Conservation (phyloP, 2,329 filamentous ascomycete genomes). For the Hansfordia pulvinata region DNA sequence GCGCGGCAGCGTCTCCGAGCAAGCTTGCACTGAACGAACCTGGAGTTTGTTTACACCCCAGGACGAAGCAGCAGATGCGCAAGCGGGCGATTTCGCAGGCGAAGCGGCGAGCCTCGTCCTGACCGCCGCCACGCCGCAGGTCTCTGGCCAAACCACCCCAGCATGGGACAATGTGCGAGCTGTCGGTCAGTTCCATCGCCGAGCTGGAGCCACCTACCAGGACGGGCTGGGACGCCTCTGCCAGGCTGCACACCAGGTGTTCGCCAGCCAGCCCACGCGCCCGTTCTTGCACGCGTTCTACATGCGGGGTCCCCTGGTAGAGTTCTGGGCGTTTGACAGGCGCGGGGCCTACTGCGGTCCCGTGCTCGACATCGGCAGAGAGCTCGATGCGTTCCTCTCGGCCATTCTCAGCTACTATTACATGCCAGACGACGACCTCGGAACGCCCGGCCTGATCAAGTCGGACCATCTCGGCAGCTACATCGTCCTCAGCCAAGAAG, state of each 20-base stretch:
- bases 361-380: constrained; percentile 14
- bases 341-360: constrained; percentile 19
- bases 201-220: constrained; percentile 4
- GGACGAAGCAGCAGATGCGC: no score
- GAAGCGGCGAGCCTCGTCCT: no score
- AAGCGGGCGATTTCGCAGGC: no score
- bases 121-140: constrained; percentile 3
- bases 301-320: constrained; percentile 15
- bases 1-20: no score
- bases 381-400: constrained; percentile 14
- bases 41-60: no score
- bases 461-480: constrained; percentile 10
- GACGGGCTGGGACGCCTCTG: constrained; percentile 10
- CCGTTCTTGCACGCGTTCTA: constrained; percentile 22
- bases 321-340: constrained; percentile 23
- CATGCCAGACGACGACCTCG: constrained; percentile 16
- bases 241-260: constrained; percentile 11
- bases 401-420: constrained; percentile 15
- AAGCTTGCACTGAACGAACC: no score
- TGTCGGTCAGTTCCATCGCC: constrained; percentile 8
- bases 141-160: constrained; percentile 1
- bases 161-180: constrained; percentile 9
- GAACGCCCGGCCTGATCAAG: constrained; percentile 10
- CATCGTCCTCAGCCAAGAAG: constrained; percentile 5
- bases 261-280: constrained; percentile 17